Percentiles rank a stretch among this genome's conserved stretches.
phyloP scores from a whole-genome alignment of 768 basidiomycete species.

The Austroboletus eburneus region DNA sequence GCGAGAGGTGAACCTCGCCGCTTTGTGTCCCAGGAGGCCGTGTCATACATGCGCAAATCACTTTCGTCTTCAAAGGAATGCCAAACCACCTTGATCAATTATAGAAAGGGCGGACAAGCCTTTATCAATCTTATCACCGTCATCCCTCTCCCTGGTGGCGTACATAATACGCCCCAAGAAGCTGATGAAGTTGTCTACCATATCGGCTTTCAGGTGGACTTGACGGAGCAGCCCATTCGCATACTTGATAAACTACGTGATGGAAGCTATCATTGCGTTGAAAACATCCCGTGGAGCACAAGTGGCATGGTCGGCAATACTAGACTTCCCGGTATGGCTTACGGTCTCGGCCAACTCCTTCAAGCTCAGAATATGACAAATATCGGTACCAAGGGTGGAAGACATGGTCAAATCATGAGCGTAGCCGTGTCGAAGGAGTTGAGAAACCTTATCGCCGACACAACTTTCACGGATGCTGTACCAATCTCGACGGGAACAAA shows the following conservation, averaged over 20 bases:
- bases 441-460: constrained; percentile 43
- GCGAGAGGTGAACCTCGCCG: constrained; percentile 51
- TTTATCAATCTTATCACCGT: constrained; percentile 93
- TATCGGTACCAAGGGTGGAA: constrained; percentile 20
- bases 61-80: constrained; percentile 79
- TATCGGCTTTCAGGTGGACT: constrained; percentile 95
- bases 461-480: constrained; percentile 45
- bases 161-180: constrained; percentile 42
- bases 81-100: constrained; percentile 85
- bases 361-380: constrained; percentile 19
- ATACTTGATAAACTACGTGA: constrained; percentile 77
- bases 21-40: constrained; percentile 60
- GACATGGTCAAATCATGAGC: constrained; percentile 25
- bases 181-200: constrained; percentile 76
- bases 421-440: constrained; percentile 50
- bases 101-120: constrained; percentile 74
- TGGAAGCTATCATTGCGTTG: constrained; percentile 65
- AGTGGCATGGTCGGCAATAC: neutral
- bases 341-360: constrained; percentile 8
- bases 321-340: neutral
- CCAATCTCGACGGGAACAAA: constrained; percentile 41
- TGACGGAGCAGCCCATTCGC: constrained; percentile 79
- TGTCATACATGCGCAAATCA: constrained; percentile 62
- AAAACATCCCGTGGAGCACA: constrained; percentile 39
- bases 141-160: constrained; percentile 76